Conservation (phyloP, 202 grass and related monocot species). For the Panicum hallii region DNA sequence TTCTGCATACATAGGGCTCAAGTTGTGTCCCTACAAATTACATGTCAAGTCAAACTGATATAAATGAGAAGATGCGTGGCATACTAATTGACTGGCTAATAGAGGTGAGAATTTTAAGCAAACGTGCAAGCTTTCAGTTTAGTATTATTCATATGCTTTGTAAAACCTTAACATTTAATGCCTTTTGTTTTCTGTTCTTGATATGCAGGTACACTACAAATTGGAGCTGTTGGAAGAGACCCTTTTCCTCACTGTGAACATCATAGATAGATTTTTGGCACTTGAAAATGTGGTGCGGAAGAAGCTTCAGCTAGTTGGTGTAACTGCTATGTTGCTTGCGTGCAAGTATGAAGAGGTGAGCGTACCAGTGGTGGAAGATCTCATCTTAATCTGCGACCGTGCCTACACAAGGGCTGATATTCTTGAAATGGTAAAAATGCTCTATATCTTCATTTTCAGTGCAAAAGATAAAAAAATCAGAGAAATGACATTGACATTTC, state of each 20-base stretch:
- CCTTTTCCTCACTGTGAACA: constrained; percentile 77
- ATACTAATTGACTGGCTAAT: constrained; percentile 96
- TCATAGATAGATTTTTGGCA: constrained; percentile 79
- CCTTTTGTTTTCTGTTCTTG: not conserved
- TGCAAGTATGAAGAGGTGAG: constrained; percentile 94
- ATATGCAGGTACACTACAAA: constrained; percentile 85
- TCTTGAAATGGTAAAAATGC: constrained; percentile 73
- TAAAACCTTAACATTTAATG: constrained; percentile 8
- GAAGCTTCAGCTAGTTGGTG: constrained; percentile 91
- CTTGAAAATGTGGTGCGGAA: constrained; percentile 64
- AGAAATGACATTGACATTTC: constrained; percentile 34
- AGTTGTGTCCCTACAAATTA: constrained; percentile 79
- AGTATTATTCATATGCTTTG: not conserved
- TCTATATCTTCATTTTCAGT: not conserved
- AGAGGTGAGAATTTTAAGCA: constrained; percentile 52
- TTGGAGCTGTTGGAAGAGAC: constrained; percentile 81
- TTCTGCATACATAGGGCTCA: constrained; percentile 49
- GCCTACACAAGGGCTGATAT: constrained; percentile 80
- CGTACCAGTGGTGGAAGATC: constrained; percentile 75
- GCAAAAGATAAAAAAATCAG: not conserved
- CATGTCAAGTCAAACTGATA: constrained; percentile 78
- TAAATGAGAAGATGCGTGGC: constrained; percentile 93
- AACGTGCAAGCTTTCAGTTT: not conserved
- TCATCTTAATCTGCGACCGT: constrained; percentile 78
- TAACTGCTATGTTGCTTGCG: constrained; percentile 91